These are phyloP conservation scores for Sporobolus alterniflorus DNA, from an alignment of 202 grass and related monocot genomes.

Conservation along the genomic window DNA sequence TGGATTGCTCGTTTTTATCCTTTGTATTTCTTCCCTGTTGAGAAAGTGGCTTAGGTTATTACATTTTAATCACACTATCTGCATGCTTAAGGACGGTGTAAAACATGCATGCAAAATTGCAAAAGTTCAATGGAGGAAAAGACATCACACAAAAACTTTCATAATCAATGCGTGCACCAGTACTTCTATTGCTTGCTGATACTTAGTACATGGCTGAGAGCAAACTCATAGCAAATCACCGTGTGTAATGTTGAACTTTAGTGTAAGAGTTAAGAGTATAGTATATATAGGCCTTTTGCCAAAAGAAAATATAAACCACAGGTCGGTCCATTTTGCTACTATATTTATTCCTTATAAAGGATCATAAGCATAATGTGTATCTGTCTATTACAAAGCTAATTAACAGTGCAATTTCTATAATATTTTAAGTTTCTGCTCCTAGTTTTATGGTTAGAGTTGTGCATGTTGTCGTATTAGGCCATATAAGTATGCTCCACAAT, in stretches of 20 bases:
- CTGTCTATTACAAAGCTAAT: not conserved
- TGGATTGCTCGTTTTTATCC: slow-evolving; percentile 86
- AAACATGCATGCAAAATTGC: not conserved
- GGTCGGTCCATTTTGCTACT: too few species aligned
- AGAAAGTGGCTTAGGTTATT: not conserved
- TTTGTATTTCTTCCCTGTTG: slow-evolving; percentile 84
- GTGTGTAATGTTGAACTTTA: too few species aligned
- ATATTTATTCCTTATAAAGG: not conserved
- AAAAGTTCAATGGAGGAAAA: not conserved
- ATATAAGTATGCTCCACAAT: too few species aligned
- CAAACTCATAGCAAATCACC: too few species aligned
- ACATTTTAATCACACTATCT: not conserved
- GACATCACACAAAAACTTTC: not conserved
- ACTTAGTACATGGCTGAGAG: too few species aligned
- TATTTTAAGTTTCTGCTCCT: not conserved
- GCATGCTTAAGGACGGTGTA: not conserved
- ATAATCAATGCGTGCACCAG: too few species aligned
- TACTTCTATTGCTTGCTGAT: too few species aligned
- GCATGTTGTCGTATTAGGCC: not conserved
- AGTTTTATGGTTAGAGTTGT: not conserved
- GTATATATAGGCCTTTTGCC: too few species aligned
- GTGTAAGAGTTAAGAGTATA: too few species aligned
- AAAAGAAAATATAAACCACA: too few species aligned
- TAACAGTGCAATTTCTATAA: not conserved
- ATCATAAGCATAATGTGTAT: not conserved